Base-by-base conservation (phyloP, 1,139 yeast genomes). In the Yamadazyma taylorii region DNA sequence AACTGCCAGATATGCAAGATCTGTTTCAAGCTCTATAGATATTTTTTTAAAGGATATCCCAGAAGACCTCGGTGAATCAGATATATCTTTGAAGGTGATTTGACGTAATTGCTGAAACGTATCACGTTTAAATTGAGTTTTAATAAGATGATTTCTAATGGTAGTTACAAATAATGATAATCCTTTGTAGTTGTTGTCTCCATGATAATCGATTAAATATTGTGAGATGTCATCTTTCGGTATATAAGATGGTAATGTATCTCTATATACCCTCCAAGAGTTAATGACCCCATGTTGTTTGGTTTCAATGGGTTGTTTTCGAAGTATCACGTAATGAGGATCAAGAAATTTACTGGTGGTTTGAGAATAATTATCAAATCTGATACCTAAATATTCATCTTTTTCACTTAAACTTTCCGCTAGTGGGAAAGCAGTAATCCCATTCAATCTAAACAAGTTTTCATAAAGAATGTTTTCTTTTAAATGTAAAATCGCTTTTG, bases 351-450 rank as follows among this genome's bases (percentile, higher is more conserved):
- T 43, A 5, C 42, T 34, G 3, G 49, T 38, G 8, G 40, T 30
- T 16, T 52, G 50, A 4, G 66, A 55, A 42, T 51, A 58, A 3
- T 55, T 46, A 37, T 70, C 76, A 41, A 69, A 69, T 12, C 76
- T 48, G 12, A 70, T 33, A 0, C 76, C 76, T 32, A 69, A 38
- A 11, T 59, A 43, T 23, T 57, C 58, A 12, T 50, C 57, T 21
- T 50, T 50, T 3, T 48, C 43, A 9, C 60, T 55, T 26, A 61
- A 39, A 22, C 46, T 43, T 30, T 53, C 52, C 37, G 66, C 66
- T 31, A 70, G 45, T 3, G 74, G 73, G 43, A 70, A 70, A 0
- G 71, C 69, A 0, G 76, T 68, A 22, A 66, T 45, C 3, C 75
- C 75, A 3, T 61, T 68, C 40, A 68, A 53, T 29, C 76, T 41